Percentiles rank a stretch among this genome's conserved stretches.
phyloP scores from a whole-genome alignment of 225 moss, liverwort and hornwort genomes.

The Physcomitrellopsis africana region DNA sequence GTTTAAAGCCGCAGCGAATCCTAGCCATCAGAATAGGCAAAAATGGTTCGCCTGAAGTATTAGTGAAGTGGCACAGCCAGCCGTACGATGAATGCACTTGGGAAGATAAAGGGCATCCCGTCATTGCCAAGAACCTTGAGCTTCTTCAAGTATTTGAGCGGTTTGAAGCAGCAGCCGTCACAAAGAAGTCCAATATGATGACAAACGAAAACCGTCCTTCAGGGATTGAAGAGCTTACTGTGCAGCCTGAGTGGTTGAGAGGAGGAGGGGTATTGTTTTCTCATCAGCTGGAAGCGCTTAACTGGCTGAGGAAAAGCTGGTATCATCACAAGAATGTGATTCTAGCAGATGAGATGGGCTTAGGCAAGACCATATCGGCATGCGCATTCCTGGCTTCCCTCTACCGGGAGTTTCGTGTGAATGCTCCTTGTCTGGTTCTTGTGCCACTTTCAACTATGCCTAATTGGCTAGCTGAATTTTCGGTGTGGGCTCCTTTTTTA shows the following conservation, averaged over 20 bases:
- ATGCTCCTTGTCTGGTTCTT: constrained; percentile 76
- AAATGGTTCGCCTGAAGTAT: constrained; percentile 53
- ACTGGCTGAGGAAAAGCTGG: constrained; percentile 90
- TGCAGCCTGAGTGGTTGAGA: constrained; percentile 77
- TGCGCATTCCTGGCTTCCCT: constrained; percentile 79
- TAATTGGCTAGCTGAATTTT: constrained; percentile 83
- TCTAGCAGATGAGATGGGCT: constrained; percentile 84
- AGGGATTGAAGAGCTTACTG: constrained; percentile 59
- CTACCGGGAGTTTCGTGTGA: constrained; percentile 68
- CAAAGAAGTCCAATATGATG: constrained; percentile 26
- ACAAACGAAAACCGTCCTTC: constrained; percentile 35
- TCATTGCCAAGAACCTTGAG: constrained; percentile 42
- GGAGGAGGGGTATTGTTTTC: constrained; percentile 73
- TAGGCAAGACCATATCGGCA: constrained; percentile 78
- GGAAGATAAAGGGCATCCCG: constrained; percentile 68
- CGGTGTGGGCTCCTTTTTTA: constrained; percentile 78
- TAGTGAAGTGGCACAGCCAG: constrained; percentile 82
- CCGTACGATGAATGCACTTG: constrained; percentile 94
- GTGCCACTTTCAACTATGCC: constrained; percentile 72
- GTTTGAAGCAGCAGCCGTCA: constrained; percentile 56
- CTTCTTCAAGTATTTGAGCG: constrained; percentile 60
- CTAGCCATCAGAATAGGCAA: constrained; percentile 56
- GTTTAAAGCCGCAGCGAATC: constrained; percentile 74
- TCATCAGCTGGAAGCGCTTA: constrained; percentile 85
- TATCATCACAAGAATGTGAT: constrained; percentile 67